phyloP scores from a whole-genome alignment of 768 basidiomycete genomes.

The Agrocybe praecox region DNA sequence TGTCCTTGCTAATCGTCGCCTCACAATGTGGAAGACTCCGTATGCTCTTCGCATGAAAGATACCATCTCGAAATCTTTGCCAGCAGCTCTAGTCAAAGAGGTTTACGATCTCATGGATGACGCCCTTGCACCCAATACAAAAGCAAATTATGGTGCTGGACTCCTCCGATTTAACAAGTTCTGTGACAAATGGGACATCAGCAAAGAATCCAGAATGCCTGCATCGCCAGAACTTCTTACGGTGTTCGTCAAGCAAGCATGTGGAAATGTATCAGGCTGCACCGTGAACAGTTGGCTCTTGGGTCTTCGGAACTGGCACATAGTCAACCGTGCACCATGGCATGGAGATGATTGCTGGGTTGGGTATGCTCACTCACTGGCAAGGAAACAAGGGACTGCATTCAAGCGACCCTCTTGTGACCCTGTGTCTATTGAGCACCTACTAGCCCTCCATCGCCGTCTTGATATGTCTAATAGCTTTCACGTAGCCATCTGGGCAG shows the following conservation, averaged over 20 bases:
- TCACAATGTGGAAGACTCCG: too few relatives aligned
- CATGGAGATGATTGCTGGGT: constrained; percentile 19
- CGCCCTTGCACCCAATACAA: constrained; percentile 19
- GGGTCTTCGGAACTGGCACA: constrained; percentile 31
- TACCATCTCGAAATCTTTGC: background rate
- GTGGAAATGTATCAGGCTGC: constrained; percentile 2
- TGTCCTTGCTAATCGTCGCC: too few relatives aligned
- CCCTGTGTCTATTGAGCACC: constrained; percentile 32
- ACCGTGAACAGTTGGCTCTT: constrained; percentile 28
- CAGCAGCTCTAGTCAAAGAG: constrained; percentile 1
- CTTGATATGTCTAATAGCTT: background rate
- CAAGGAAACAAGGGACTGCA: constrained; percentile 11
- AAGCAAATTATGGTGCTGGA: constrained; percentile 30
- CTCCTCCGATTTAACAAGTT: constrained; percentile 34
- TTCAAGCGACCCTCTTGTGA: constrained; percentile 11
- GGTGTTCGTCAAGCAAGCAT: constrained; percentile 18
- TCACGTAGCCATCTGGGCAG: constrained; percentile 15
- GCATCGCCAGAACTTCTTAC: constrained; percentile 26
- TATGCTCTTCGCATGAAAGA: too few relatives aligned
- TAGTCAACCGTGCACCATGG: constrained; percentile 31
- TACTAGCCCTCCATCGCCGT: constrained; percentile 14
- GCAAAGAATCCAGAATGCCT: constrained; percentile 28
- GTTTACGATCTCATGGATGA: constrained; percentile 4
- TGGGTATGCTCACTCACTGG: constrained; percentile 8
- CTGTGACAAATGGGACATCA: constrained; percentile 29